Percentiles rank a stretch among this genome's conserved stretches.
phyloP scores from a whole-genome alignment of 139 green algal genomes.

The Zygnema cylindricum region DNA sequence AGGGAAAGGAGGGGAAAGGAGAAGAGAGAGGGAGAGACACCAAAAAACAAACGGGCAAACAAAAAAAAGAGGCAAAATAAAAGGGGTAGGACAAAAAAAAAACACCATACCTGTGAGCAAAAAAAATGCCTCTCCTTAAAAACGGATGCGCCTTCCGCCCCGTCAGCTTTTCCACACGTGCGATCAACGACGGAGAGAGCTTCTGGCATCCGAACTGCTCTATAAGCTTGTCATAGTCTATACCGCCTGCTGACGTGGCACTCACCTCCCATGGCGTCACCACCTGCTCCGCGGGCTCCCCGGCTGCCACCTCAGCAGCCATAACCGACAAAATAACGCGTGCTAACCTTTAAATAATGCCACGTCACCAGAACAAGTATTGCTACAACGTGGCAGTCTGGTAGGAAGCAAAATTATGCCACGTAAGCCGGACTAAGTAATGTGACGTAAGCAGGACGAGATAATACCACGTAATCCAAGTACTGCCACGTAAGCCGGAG shows the following conservation, averaged over 20 bases:
- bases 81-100: too few relatives aligned
- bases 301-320: conserved; percentile 6
- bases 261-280: conserved; percentile 89
- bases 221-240: conserved; percentile 97
- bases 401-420: too few relatives aligned
- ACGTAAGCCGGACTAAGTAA: too few relatives aligned
- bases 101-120: conserved; percentile 85
- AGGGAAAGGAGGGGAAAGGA: too few relatives aligned
- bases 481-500: too few relatives aligned
- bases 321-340: too few relatives aligned
- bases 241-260: conserved; percentile 83
- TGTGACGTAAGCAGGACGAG: too few relatives aligned
- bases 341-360: too few relatives aligned
- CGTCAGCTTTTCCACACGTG: conserved; percentile 76
- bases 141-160: conserved; percentile 86
- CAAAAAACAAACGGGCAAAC: conserved; percentile 4
- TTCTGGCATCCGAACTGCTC: conserved; percentile 79
- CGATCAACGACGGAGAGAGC: conserved; percentile 68
- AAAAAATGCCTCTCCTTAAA: conserved; percentile 91
- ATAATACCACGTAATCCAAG: too few relatives aligned
- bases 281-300: conserved; percentile 48
- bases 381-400: too few relatives aligned
- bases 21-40: not conserved
- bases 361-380: too few relatives aligned
- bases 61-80: conserved; percentile 21